Percentiles rank a stretch among this genome's conserved stretches.
phyloP scores from a whole-genome alignment of 345 rosid genomes.

The Aethionema arabicum region DNA sequence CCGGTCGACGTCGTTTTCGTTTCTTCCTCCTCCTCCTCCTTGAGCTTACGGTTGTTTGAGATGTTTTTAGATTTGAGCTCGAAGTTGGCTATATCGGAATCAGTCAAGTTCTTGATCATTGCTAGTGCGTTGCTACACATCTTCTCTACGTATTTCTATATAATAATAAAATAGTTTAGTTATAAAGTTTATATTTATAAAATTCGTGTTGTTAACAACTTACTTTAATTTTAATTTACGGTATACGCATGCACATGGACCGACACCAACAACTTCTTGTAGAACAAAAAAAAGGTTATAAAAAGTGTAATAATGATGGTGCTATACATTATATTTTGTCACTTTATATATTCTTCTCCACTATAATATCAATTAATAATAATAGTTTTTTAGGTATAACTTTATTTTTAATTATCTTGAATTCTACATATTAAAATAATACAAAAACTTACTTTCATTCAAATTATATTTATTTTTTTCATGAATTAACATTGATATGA shows the following conservation, averaged over 20 bases:
- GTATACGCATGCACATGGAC: conserved; percentile 7
- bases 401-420: too few species aligned
- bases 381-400: too few species aligned
- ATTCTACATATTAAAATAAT: too few species aligned
- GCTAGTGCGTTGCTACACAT: conserved; percentile 68
- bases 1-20: conserved; percentile 5
- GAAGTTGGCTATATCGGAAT: conserved; percentile 48
- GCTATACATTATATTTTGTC: neutral
- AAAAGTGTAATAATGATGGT: conserved; percentile 1
- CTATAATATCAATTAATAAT: too few species aligned
- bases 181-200: neutral
- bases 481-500: too few species aligned
- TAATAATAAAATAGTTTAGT: conserved; percentile 23
- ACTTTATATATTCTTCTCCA: too few species aligned
- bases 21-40: conserved; percentile 30
- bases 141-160: conserved; percentile 46
- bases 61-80: conserved; percentile 29
- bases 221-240: conserved; percentile 14
- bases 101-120: conserved; percentile 69
- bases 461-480: too few species aligned
- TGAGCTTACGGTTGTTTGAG: conserved; percentile 46
- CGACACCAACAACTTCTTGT: conserved; percentile 22
- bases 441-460: too few species aligned
- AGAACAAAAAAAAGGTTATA: conserved; percentile 1
- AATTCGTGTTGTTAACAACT: conserved; percentile 1